Evolutionary conservation across 805 yeast genomes (phyloP), one percentile per base, ranked within the genome.

Genomic region (Ogataea ramenticola): DNA sequence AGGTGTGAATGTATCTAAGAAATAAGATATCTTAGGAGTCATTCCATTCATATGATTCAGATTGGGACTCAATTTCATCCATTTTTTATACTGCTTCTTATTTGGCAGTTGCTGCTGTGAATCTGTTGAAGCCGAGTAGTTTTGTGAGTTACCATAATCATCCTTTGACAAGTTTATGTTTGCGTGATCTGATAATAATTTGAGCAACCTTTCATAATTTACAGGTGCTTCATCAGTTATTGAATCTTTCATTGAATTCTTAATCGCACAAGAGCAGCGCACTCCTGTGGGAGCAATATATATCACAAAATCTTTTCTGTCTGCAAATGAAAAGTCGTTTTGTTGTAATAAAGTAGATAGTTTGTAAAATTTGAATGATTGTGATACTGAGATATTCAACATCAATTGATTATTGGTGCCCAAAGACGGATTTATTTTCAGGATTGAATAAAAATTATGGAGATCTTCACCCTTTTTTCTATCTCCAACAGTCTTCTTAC

Each of bases 51-150:
- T 66, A 56, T 82, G 89, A 46, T 73, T 74, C 41, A 83, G 57
- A 49, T 82, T 79, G 2, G 93, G 93, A 3, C 81, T 70, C 14
- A 85, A 60, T 55, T 75, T 82, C 15, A 85, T 71, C 93, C 91
- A 85, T 19, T 61, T 59, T 24, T 58, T 53, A 19, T 15, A 37
- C 3, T 39, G 39, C 17, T 22, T 36, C 14, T n/a, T 24, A 24
- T 35, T 35, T 7, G 12, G 19, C 4, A 14, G n/a, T 12, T 11
- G n/a, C 11, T 29, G 26, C 17, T 19, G 32, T 4, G 4, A 15
- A 16, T 4, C 26, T n/a, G n/a, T n/a, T n/a, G n/a, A n/a, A n/a
- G n/a, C 33, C 3, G 22, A 9, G n/a, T 3, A 9, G 15, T 40
- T 6, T 3, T 24, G 33, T 31, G 36, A 6, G 21, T 63, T 56